Percentiles rank a stretch among this genome's conserved stretches.
phyloP scores from a whole-genome alignment of 2,329 filamentous ascomycete genomes.

The Epichloe typhina region DNA sequence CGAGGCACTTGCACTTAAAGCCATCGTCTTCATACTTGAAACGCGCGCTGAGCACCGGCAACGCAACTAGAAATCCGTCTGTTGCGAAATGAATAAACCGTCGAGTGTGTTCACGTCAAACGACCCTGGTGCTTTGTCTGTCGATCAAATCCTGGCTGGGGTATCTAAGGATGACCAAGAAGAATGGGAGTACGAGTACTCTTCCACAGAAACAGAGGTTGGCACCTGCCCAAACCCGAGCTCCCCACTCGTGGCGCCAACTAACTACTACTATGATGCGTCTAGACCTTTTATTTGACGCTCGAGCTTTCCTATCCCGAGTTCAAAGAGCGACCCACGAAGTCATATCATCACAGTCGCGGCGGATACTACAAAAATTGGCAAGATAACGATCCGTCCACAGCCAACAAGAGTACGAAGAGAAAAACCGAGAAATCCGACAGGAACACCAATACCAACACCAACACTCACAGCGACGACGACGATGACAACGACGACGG shows the following conservation, averaged over 20 bases:
- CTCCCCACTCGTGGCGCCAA: neutral
- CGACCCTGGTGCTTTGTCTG: conserved; percentile 14
- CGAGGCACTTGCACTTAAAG: neutral
- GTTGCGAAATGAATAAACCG: conserved; percentile 1
- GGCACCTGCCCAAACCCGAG: neutral
- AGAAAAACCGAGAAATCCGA: conserved; percentile 15
- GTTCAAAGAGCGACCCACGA: conserved; percentile 33
- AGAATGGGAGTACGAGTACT: conserved; percentile 58
- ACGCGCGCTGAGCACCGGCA: neutral
- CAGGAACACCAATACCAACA: conserved; percentile 16
- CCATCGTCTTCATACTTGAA: neutral
- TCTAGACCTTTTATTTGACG: conserved; percentile 49
- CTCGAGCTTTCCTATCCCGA: conserved; percentile 49
- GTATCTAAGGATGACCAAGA: conserved; percentile 32
- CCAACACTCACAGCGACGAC: conserved; percentile 18
- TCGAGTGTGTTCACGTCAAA: conserved; percentile 6
- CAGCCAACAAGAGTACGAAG: conserved; percentile 16
- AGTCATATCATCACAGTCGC: conserved; percentile 23
- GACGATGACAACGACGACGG: conserved; percentile 9
- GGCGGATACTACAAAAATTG: conserved; percentile 35
- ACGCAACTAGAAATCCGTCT: neutral
- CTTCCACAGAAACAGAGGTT: conserved; percentile 48
- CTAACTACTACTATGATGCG: neutral
- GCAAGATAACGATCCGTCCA: conserved; percentile 16
- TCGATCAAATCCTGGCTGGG: conserved; percentile 17